phyloP scores from a whole-genome alignment of 2,329 filamentous ascomycete species.

The Aspergillus sp. region DNA sequence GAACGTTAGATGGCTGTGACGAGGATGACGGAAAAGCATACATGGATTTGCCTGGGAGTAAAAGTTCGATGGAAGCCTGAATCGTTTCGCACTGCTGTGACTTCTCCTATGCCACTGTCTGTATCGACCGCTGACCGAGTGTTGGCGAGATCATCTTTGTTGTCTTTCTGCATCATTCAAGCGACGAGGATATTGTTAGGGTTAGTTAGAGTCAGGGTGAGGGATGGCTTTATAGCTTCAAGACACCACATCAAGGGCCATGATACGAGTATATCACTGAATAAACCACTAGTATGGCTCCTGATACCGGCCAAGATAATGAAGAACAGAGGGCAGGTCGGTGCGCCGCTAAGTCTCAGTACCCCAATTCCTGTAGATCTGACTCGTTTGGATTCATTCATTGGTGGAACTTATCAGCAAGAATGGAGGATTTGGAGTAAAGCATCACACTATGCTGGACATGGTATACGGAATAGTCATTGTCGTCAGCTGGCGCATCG shows the following conservation, averaged over 20 bases:
- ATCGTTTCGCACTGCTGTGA: not conserved
- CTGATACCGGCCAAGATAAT: not conserved
- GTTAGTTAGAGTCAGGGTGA: not conserved
- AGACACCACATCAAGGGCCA: not conserved
- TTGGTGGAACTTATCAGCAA: not conserved
- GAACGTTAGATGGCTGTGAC: not conserved
- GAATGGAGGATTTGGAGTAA: not conserved
- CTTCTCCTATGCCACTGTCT: not conserved
- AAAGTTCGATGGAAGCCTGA: constrained; percentile 1
- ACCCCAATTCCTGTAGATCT: not conserved
- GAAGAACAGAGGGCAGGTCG: constrained; percentile 1
- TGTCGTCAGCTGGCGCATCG: not conserved
- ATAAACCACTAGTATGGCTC: not conserved
- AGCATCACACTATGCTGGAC: not conserved
- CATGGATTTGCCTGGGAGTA: constrained; percentile 6
- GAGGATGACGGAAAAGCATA: not conserved
- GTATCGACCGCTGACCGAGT: not conserved
- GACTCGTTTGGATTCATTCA: not conserved
- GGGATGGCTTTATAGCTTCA: not conserved
- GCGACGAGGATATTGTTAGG: no score
- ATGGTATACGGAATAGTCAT: not conserved
- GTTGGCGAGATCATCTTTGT: not conserved
- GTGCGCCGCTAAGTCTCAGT: not conserved
- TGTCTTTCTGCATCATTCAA: not conserved
- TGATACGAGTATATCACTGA: not conserved